These are phyloP conservation scores for Ophiorrhiza pumila DNA, from an alignment of 257 asterid species.

Conservation along the genomic window DNA sequence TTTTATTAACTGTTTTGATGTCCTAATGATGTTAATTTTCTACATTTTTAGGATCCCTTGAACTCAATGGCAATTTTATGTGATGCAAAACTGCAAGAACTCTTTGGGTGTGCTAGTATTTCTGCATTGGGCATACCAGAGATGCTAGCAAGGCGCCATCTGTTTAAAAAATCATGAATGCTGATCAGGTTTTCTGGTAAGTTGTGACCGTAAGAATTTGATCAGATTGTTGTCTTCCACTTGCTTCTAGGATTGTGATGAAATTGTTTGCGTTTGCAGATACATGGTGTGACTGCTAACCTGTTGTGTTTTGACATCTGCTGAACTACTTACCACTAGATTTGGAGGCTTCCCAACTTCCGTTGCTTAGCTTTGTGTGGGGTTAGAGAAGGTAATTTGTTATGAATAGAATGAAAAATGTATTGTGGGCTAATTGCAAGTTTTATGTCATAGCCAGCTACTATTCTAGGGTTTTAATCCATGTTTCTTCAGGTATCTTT, in stretches of 20 bases:
- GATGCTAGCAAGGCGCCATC: constrained; percentile 52
- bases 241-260: not conserved
- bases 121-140: constrained; percentile 60
- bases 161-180: constrained; percentile 43
- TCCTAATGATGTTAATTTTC: constrained; percentile 5
- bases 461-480: not conserved
- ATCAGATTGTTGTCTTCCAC: not conserved
- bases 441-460: constrained; percentile 18
- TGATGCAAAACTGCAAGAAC: constrained; percentile 60
- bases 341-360: constrained; percentile 23
- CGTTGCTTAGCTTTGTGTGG: constrained; percentile 26
- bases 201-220: not conserved
- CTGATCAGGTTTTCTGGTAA: constrained; percentile 38
- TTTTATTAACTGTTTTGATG: not conserved
- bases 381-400: constrained; percentile 28
- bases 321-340: constrained; percentile 22
- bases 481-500: constrained; percentile 3
- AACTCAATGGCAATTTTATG: constrained; percentile 48
- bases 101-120: constrained; percentile 62
- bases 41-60: constrained; percentile 50
- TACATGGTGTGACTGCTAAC: constrained; percentile 49
- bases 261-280: constrained; percentile 30
- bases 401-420: constrained; percentile 18
- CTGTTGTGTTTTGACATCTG: constrained; percentile 31
- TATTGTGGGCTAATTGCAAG: constrained; percentile 24